phyloP scores from a whole-genome alignment of 2,329 filamentous ascomycete species.

The Venturiaceae sp. region DNA sequence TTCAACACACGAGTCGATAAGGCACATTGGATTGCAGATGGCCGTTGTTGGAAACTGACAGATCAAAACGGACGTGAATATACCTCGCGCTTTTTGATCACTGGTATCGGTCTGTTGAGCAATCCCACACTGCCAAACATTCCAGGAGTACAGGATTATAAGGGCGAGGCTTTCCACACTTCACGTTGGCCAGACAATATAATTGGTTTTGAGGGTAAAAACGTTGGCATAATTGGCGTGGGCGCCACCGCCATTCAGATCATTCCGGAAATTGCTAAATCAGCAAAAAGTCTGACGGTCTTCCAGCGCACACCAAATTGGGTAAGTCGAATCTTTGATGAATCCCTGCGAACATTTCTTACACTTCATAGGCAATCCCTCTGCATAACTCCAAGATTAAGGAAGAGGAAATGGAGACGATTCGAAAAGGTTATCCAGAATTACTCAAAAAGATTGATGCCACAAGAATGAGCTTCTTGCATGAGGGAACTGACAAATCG shows the following conservation, averaged over 20 bases:
- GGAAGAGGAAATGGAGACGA: conserved; percentile 38
- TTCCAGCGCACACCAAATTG: conserved; percentile 52
- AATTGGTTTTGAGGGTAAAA: conserved; percentile 35
- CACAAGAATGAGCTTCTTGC: conserved; percentile 19
- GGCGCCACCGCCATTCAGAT: conserved; percentile 47
- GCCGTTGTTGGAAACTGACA: conserved; percentile 41
- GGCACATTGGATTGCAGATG: conserved; percentile 43
- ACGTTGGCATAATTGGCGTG: conserved; percentile 44
- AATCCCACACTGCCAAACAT: conserved; percentile 41
- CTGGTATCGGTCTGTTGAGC: conserved; percentile 50
- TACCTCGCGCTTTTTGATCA: conserved; percentile 37
- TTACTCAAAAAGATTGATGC: conserved; percentile 6
- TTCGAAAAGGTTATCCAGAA: conserved; percentile 37
- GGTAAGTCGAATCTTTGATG: conserved; percentile 32
- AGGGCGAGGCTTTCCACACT: conserved; percentile 45
- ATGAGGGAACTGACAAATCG: conserved; percentile 25
- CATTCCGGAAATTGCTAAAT: conserved; percentile 44
- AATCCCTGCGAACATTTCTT: conserved; percentile 13
- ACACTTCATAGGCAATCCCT: conserved; percentile 11
- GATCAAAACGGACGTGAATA: conserved; percentile 47
- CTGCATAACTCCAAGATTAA: conserved; percentile 3
- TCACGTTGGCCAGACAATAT: conserved; percentile 51
- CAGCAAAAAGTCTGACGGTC: conserved; percentile 39
- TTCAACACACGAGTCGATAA: conserved; percentile 46
- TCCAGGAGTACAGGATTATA: conserved; percentile 35